Conservation (phyloP, 108 stramenopile genomes). For the Chaetoceros tenuissimus region DNA sequence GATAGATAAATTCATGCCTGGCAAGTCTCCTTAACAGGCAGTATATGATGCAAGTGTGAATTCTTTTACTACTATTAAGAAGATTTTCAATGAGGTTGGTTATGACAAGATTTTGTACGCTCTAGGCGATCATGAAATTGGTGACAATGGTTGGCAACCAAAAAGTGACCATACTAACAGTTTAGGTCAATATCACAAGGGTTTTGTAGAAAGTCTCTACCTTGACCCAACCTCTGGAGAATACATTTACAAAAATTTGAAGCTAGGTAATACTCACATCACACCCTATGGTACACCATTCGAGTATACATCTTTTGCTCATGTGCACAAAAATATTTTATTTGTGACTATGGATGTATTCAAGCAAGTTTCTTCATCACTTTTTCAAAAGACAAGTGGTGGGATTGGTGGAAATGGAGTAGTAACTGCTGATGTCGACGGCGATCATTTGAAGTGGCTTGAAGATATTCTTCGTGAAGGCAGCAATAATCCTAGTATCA, state of each 20-base stretch:
- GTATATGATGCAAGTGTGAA: conserved; percentile 2
- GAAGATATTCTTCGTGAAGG: no score
- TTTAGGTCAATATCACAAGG: not conserved
- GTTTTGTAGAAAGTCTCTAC: not conserved
- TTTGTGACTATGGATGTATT: conserved; percentile 5
- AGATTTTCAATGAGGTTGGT: not conserved
- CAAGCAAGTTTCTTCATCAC: no score
- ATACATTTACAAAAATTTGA: not conserved
- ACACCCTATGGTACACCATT: not conserved
- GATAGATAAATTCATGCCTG: not conserved
- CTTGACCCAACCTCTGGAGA: not conserved
- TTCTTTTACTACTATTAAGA: not conserved
- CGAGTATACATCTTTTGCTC: not conserved
- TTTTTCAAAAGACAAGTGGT: no score
- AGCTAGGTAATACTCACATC: not conserved
- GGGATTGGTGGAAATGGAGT: no score
- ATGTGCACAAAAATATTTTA: conserved; percentile 1
- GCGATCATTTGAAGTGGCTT: no score
- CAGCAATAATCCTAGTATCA: no score
- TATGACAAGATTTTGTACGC: not conserved
- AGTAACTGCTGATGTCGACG: no score
- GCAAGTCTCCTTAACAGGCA: not conserved
- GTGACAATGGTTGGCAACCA: not conserved
- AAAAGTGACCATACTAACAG: not conserved
- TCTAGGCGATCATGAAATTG: conserved; percentile 6